Evolutionary conservation across 2,329 filamentous ascomycete genomes (phyloP), one percentile per base, ranked within the genome.

Genomic region (Colletotrichum neosansevieriae): DNA sequence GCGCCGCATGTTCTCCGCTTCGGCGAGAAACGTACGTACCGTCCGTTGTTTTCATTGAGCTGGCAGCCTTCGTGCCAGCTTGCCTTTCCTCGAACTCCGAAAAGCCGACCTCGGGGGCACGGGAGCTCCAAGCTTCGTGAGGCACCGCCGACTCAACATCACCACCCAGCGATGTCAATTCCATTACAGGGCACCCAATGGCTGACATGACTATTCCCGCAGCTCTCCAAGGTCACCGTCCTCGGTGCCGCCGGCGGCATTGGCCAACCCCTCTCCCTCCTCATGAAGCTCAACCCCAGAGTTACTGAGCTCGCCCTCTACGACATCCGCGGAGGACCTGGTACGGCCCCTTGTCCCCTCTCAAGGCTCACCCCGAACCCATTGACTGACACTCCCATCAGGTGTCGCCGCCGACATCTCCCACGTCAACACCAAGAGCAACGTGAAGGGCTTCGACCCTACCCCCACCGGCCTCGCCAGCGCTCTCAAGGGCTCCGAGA

Each of bases 341-440:
- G 94, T 97, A 90, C 73, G 90, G 86, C 54, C 21, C 29, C 51
- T 34, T 58, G 15, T 5, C 29, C 42, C 13, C 34, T 32, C 6
- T 21, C 19, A 47, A 61, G 15, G 34, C n/a, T 10, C 51, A 29
- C 36, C 32, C 49, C 44, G 61, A 34, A 15, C 49, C 32, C 42
- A 63, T 72, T 76, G 51, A 75, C 74, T 74, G 65, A 75, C 50
- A 4, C 51, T 72, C 44, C 59, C 45, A 54, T 44, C 76, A 96
- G 95, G 95, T 91, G 96, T 99, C 83, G 96, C 95, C 76, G 96
- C 96, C 81, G 96, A 99, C 84, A 90, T 99, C 83, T 93, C 92
- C 79, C 96, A 99, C 88, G 94, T 99, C 90, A 98, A 98, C 91
- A 98, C 95, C 85, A 97, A 97, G 91, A 95, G 92, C 86, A 91